A percentile compares a stretch with the other conserved stretches of the same genome.
Evolutionary conservation across 78 protist species (phyloP).

Genomic region (Mantamonas sphyraenae): DNA sequence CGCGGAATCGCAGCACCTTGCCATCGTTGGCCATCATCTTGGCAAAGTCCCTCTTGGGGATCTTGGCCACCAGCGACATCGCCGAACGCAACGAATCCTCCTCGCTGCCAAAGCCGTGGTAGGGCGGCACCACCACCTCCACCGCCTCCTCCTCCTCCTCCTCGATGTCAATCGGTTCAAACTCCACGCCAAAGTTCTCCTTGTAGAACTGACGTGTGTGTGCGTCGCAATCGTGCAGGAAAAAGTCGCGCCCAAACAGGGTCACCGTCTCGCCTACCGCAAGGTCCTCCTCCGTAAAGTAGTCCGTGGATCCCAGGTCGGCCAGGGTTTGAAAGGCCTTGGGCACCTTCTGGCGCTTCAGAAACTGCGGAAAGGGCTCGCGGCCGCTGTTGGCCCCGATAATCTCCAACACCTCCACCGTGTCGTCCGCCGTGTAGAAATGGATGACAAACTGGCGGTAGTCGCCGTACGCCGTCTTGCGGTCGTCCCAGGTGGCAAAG

Average conservation of each 20-base stretch:
- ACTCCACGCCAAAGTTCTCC: slow-evolving; percentile 1
- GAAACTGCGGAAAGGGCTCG: slow-evolving; percentile 43
- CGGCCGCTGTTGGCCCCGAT: slow-evolving; percentile 46
- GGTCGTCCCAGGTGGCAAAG: slow-evolving; percentile 43
- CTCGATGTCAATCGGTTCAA: background rate
- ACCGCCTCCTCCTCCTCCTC: background rate
- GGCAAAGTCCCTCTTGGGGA: slow-evolving; percentile 12
- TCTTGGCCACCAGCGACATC: slow-evolving; percentile 5
- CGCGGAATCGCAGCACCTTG: slow-evolving; percentile 38
- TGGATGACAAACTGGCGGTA: slow-evolving; percentile 4
- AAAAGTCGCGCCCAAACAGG: slow-evolving; percentile 21
- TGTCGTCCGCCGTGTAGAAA: slow-evolving; percentile 44
- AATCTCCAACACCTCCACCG: slow-evolving; percentile 35
- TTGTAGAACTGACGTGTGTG: slow-evolving; percentile 21
- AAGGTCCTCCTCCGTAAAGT: slow-evolving; percentile 7
- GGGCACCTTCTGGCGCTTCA: slow-evolving; percentile 28
- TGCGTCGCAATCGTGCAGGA: slow-evolving; percentile 30
- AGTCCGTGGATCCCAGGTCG: background rate
- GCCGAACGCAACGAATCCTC: slow-evolving; percentile 30
- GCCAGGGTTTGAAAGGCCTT: background rate
- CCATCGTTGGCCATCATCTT: slow-evolving; percentile 23
- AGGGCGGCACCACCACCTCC: slow-evolving; percentile 18
- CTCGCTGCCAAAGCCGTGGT: slow-evolving; percentile 34
- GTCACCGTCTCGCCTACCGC: background rate
- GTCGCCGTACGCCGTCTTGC: slow-evolving; percentile 8